A percentile compares a stretch with the other conserved stretches of the same genome.
Evolutionary conservation across 2,329 filamentous ascomycete species (phyloP).

Genomic region (Talaromyces pinophilus): DNA sequence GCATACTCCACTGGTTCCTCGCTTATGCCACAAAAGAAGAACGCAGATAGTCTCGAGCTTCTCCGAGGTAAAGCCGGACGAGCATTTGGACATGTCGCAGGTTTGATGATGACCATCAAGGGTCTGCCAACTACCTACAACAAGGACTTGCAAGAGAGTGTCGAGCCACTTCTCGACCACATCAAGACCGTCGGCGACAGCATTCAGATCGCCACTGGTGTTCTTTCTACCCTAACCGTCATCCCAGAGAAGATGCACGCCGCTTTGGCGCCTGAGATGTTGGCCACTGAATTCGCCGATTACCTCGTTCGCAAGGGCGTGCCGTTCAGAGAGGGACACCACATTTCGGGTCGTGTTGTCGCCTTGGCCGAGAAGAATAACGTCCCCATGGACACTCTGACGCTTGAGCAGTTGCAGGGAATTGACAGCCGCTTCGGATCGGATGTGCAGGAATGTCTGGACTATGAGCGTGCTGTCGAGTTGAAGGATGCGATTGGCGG

Average conservation of each 20-base stretch:
- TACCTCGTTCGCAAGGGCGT: constrained; percentile 57
- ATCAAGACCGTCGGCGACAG: constrained; percentile 80
- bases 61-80: constrained; percentile 76
- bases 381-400: constrained; percentile 70
- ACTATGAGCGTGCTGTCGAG: constrained; percentile 84
- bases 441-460: constrained; percentile 70
- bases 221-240: constrained; percentile 71
- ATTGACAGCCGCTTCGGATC: constrained; percentile 70
- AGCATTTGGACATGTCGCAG: constrained; percentile 78
- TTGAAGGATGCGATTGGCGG: constrained; percentile 74
- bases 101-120: constrained; percentile 73
- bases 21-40: constrained; percentile 85
- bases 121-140: constrained; percentile 82
- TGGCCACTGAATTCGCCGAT: constrained; percentile 61
- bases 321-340: constrained; percentile 78
- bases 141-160: constrained; percentile 87
- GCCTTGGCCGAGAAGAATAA: constrained; percentile 68
- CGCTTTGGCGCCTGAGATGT: constrained; percentile 78
- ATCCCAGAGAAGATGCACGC: constrained; percentile 75
- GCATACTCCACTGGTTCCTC: constrained; percentile 76
- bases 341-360: constrained; percentile 72
- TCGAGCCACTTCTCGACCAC: constrained; percentile 81
- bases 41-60: constrained; percentile 70
- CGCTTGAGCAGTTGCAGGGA: constrained; percentile 64
- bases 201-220: constrained; percentile 78